These are phyloP conservation scores for Xylaria scruposa DNA, from an alignment of 495 filamentous ascomycete genomes.

Conservation along the genomic window DNA sequence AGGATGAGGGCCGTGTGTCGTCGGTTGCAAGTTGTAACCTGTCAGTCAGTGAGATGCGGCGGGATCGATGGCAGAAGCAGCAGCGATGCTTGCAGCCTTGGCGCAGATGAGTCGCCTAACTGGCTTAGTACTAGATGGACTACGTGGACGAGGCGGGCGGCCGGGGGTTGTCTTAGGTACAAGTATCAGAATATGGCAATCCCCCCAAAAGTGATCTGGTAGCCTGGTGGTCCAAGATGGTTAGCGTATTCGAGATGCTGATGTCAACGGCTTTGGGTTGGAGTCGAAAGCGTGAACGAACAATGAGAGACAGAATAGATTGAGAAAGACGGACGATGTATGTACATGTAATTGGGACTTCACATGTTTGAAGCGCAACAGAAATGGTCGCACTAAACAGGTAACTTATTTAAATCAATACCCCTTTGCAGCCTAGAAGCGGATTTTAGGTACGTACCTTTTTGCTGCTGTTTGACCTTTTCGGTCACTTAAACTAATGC, in stretches of 20 bases:
- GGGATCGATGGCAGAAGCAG: slow-evolving; percentile 29
- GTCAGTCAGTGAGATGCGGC: slow-evolving; percentile 20
- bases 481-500: not conserved
- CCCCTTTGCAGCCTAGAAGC: not conserved
- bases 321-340: not conserved
- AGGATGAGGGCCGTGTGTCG: slow-evolving; percentile 7
- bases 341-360: not conserved
- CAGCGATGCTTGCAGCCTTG: slow-evolving; percentile 32
- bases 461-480: not conserved
- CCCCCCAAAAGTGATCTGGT: not conserved
- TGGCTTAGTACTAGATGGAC: slow-evolving; percentile 36
- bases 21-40: slow-evolving; percentile 13
- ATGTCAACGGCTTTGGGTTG: not conserved
- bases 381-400: not conserved
- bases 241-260: slow-evolving; percentile 2
- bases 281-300: not conserved
- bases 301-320: not conserved
- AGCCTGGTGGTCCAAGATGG: not conserved
- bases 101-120: slow-evolving; percentile 37
- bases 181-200: not conserved
- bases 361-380: not conserved
- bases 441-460: not conserved
- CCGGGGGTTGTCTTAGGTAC: slow-evolving; percentile 8
- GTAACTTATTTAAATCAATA: not conserved
- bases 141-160: slow-evolving; percentile 19